phyloP scores from a whole-genome alignment of 768 basidiomycete genomes.

The Tylopilus sp. region DNA sequence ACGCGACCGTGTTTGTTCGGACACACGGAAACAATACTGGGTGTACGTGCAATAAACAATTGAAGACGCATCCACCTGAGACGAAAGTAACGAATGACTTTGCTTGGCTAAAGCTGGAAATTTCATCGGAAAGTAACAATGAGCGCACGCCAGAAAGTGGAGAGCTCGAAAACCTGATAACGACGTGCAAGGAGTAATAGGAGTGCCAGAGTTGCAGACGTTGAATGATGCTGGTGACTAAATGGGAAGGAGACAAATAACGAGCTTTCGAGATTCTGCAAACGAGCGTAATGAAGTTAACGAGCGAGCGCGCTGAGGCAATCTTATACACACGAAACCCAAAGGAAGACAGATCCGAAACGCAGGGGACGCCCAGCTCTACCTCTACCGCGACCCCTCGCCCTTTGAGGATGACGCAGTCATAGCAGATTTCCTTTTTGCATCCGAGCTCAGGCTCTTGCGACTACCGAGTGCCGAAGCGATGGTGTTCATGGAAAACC shows the following conservation, averaged over 20 bases:
- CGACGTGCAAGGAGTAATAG: slow-evolving; percentile 3
- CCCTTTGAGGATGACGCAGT: slow-evolving; percentile 27
- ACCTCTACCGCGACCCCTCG: slow-evolving; percentile 12
- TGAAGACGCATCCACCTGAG: slow-evolving; percentile 14
- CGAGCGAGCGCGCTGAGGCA: neutral
- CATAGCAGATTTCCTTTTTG: slow-evolving; percentile 23
- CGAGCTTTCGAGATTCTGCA: neutral
- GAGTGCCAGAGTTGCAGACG: slow-evolving; percentile 5
- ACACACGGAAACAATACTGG: slow-evolving; percentile 12
- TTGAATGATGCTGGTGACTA: neutral
- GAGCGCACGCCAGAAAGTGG: slow-evolving; percentile 4
- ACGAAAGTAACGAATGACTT: slow-evolving; percentile 13
- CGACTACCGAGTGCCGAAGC: slow-evolving; percentile 24
- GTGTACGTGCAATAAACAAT: slow-evolving; percentile 17
- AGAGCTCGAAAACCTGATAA: slow-evolving; percentile 1
- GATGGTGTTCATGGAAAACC: slow-evolving; percentile 27
- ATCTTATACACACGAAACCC: neutral
- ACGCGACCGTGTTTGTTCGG: slow-evolving; percentile 10
- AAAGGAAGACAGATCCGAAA: neutral
- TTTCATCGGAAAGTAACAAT: neutral
- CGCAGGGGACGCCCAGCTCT: neutral
- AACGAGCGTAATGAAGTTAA: neutral
- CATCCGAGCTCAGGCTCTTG: slow-evolving; percentile 28
- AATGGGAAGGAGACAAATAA: neutral
- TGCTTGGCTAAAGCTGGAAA: slow-evolving; percentile 1